Conservation (phyloP, 495 filamentous ascomycete species). For the Hypoxylon perforatum region DNA sequence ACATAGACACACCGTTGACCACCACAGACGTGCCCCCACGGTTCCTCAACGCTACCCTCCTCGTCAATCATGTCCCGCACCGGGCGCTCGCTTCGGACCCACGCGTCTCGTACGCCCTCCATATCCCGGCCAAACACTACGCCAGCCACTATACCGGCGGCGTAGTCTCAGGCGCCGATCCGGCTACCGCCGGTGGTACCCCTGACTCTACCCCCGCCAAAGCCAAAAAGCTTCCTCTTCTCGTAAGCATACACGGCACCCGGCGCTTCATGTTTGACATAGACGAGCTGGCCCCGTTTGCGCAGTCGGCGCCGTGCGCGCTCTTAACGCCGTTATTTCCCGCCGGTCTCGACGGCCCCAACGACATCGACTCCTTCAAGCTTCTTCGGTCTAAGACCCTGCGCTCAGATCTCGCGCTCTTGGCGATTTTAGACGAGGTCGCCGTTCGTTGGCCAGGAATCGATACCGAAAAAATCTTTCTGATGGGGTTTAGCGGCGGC, state of each 20-base stretch:
- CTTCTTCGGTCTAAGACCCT: conserved; percentile 33
- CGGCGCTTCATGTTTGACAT: conserved; percentile 26
- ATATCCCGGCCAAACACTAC: conserved; percentile 39
- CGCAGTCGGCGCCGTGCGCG: conserved; percentile 34
- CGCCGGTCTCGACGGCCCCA: conserved; percentile 33
- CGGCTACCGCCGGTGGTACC: conserved; percentile 21
- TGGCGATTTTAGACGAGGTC: conserved; percentile 43
- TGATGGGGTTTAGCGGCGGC: conserved; percentile 46
- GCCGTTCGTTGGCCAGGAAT: conserved; percentile 39
- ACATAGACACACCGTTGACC: conserved; percentile 27
- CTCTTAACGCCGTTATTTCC: conserved; percentile 42
- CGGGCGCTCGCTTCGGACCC: conserved; percentile 35
- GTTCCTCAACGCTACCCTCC: conserved; percentile 35
- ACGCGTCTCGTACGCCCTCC: conserved; percentile 42
- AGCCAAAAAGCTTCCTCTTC: conserved; percentile 41
- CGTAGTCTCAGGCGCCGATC: conserved; percentile 7
- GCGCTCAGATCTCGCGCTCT: conserved; percentile 35
- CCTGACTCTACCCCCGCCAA: too few species aligned
- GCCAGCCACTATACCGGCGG: conserved; percentile 9
- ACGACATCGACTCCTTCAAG: conserved; percentile 43
- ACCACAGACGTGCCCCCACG: conserved; percentile 32
- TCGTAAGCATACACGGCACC: conserved; percentile 41
- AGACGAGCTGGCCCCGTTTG: conserved; percentile 38
- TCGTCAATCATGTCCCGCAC: conserved; percentile 36
- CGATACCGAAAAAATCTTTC: conserved; percentile 40